Evolutionary conservation across 208 protist species (phyloP).

Genomic region (Balamuthia mandrillaris): DNA sequence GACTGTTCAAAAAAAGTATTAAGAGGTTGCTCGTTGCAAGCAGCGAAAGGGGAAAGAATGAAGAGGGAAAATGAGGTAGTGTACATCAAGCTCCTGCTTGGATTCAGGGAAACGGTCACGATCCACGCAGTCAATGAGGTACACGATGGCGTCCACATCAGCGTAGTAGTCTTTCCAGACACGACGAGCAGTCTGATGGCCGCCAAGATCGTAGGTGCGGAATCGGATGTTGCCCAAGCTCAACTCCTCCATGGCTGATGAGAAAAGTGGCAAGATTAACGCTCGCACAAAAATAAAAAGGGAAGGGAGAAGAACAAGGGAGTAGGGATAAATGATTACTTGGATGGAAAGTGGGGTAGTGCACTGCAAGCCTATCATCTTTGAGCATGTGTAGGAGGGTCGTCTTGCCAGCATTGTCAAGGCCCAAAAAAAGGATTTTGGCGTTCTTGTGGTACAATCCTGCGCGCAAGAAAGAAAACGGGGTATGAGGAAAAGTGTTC

Average conservation of each 20-base stretch:
- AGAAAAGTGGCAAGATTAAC: neutral
- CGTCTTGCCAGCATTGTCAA: constrained; percentile 99
- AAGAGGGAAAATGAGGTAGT: too few species aligned
- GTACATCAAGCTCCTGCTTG: too few species aligned
- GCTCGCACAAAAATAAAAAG: neutral
- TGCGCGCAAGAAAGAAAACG: too few species aligned
- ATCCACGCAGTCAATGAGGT: neutral
- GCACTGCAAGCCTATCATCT: constrained; percentile 73
- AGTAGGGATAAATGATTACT: constrained; percentile 59
- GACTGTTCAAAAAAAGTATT: constrained; percentile 50
- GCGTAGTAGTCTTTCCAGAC: constrained; percentile 99
- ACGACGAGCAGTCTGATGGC: constrained; percentile 88
- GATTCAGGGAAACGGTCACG: neutral
- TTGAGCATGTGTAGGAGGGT: constrained; percentile 95
- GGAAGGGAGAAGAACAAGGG: neutral
- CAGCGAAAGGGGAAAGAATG: constrained; percentile 99
- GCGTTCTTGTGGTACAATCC: constrained; percentile 80
- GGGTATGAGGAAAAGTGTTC: too few species aligned
- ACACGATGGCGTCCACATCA: constrained; percentile 82
- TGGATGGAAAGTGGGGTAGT: constrained; percentile 81
- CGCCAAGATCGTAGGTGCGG: constrained; percentile 98
- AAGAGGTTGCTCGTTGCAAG: constrained; percentile 73
- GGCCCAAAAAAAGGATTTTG: constrained; percentile 98
- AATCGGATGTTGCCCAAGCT: constrained; percentile 96
- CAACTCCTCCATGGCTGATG: constrained; percentile 88